phyloP scores from a whole-genome alignment of 371 early-diverging fungal genomes.

The Zychaea mexicana region DNA sequence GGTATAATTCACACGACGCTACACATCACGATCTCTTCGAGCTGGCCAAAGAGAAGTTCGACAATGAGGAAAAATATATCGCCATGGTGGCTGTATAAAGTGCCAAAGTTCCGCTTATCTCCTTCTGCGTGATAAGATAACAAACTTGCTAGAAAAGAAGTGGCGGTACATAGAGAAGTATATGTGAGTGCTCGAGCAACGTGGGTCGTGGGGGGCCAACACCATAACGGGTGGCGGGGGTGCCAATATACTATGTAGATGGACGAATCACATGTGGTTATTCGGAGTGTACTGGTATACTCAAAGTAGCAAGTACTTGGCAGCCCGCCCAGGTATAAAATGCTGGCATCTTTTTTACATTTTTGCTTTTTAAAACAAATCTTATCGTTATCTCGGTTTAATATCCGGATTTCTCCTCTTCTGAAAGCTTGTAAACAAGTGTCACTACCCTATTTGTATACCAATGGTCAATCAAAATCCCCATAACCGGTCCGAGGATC shows the following conservation, averaged over 20 bases:
- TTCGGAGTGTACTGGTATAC: conserved; percentile 3
- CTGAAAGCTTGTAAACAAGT: too few relatives aligned
- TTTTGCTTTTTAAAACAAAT: not conserved
- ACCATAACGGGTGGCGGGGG: not conserved
- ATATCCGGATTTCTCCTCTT: not conserved
- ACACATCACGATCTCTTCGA: not conserved
- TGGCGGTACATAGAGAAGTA: not conserved
- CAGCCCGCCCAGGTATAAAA: not conserved
- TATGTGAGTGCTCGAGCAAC: not conserved
- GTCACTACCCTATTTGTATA: not conserved
- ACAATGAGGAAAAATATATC: too few relatives aligned
- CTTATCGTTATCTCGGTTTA: conserved; percentile 1
- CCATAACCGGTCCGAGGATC: conserved; percentile 5
- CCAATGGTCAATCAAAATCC: conserved; percentile 1
- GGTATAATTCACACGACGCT: not conserved
- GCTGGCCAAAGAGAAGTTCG: not conserved
- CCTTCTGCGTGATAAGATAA: not conserved
- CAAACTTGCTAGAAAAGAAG: not conserved
- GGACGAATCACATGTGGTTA: not conserved
- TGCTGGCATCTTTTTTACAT: not conserved
- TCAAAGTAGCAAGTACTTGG: not conserved
- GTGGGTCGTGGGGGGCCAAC: not conserved
- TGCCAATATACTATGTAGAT: not conserved
- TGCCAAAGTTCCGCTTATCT: not conserved
- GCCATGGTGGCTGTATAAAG: too few relatives aligned